A percentile compares a stretch with the other conserved stretches of the same genome.
Evolutionary conservation across 1,284 basidiomycete species (phyloP).

Genomic region (Moesziomyces parantarcticus): DNA sequence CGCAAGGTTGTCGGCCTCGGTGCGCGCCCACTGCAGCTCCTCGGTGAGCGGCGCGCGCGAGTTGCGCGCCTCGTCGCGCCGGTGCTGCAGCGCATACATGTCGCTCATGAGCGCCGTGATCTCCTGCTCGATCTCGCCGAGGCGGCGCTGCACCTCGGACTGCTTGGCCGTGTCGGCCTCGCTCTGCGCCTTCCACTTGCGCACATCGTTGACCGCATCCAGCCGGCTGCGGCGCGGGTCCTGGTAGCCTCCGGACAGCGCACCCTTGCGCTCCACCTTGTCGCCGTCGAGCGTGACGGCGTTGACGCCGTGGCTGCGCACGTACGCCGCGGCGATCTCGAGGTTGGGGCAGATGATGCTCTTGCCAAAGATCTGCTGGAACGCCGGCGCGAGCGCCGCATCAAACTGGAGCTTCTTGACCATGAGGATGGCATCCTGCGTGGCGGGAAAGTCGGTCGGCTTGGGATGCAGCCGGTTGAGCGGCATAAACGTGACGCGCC

Average conservation of each 20-base stretch:
- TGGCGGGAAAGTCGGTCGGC: slow-evolving; percentile 74
- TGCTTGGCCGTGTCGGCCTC: slow-evolving; percentile 77
- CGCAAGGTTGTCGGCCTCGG: slow-evolving; percentile 79
- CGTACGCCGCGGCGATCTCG: slow-evolving; percentile 90
- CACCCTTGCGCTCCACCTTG: slow-evolving; percentile 95
- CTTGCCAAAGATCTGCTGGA: slow-evolving; percentile 98
- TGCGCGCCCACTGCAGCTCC: slow-evolving; percentile 75
- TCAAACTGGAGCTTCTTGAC: slow-evolving; percentile 83
- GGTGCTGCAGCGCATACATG: slow-evolving; percentile 78
- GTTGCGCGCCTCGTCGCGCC: slow-evolving; percentile 78
- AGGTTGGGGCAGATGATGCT: slow-evolving; percentile 95
- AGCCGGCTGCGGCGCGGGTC: slow-evolving; percentile 89
- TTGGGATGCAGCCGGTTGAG: slow-evolving; percentile 93
- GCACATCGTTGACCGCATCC: slow-evolving; percentile 83
- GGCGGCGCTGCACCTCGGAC: slow-evolving; percentile 78
- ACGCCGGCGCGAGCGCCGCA: slow-evolving; percentile 79
- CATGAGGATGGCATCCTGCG: slow-evolving; percentile 82
- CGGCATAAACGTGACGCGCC: slow-evolving; percentile 97
- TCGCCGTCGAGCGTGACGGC: slow-evolving; percentile 98
- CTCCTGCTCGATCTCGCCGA: slow-evolving; percentile 83
- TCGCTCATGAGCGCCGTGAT: slow-evolving; percentile 81
- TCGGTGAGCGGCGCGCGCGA: slow-evolving; percentile 77
- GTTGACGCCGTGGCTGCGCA: slow-evolving; percentile 91
- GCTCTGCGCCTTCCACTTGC: slow-evolving; percentile 80
- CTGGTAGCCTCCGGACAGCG: slow-evolving; percentile 94